Evolutionary conservation across 1,284 basidiomycete genomes (phyloP), one percentile per base, ranked within the genome.

Genomic region (Austropuccinia psidii): DNA sequence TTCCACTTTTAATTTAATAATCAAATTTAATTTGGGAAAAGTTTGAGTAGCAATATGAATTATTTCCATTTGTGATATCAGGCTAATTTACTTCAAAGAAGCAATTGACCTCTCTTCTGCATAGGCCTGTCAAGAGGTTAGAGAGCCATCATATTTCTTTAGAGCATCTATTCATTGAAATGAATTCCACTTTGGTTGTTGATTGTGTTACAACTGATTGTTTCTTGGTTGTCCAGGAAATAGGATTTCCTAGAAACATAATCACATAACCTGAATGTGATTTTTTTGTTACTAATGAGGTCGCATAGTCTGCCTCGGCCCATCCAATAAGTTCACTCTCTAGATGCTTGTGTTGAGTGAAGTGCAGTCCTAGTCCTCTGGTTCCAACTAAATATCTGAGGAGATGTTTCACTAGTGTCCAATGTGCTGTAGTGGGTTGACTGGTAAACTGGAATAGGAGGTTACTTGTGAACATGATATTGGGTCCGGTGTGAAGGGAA

Each of bases 211-310:
- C n/a, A n/a, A n/a, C n/a, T n/a, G n/a, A n/a, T n/a, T n/a, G 55
- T 37, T 43, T 60, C 37, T 60, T 27, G 24, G 55, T 58, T 33
- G 55, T 35, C 61, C 61, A 64, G 9, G 41, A 64, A 8, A 64
- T 19, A 11, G 21, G 41, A 45, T 49, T 49, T 15, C 43, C 61
- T 45, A 49, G 31, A 45, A 45, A n/a, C 41, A 45, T 45, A n/a
- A 45, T 45, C 11, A 45, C n/a, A n/a, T 45, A 45, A 11, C 41
- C 41, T n/a, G n/a, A 11, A n/a, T 11, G 11, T 11, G 41, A 45
- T n/a, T 45, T 45, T n/a, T 45, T 45, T 45, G 41, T 45, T 11
- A n/a, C n/a, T 11, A 45, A n/a, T 11, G 41, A 45, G 41, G 41
- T 45, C 11, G n/a, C 41, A n/a, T 45, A 45, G 41, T 45, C n/a